Evolutionary conservation across 495 filamentous ascomycete genomes (phyloP), one percentile per base, ranked within the genome.

Genomic region (Aspergillus nanangensis): DNA sequence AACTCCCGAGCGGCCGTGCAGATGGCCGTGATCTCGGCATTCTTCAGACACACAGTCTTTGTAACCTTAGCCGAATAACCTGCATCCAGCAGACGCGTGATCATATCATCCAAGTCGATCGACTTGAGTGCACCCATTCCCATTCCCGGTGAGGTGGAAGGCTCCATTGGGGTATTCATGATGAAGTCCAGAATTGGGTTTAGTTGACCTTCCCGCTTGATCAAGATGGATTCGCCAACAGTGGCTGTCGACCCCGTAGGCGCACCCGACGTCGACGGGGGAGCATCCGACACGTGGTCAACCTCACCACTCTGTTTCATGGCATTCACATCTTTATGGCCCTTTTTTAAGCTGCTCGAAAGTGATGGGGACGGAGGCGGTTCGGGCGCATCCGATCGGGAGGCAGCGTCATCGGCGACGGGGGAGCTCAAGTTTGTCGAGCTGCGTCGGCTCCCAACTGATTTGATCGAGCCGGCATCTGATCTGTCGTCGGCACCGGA

Each of bases 11-110:
- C 88, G 10, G 87, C 86, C 25, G 81, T 77, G 64, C 94, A 97
- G 46, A 99, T 90, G 20, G 91, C 90, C 29, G 79, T 84, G 45
- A 99, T 97, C 63, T 99, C 93, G 17, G 91, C 93, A 65, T 97
- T 97, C 77, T 95, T 96, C 38, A 99, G 68, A 53, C 90, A 96
- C 3, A 97, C 90, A 15, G 89, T 87, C 72, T 99, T 99, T 39
- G 93, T 96, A 53, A 96, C 87, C 63, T 97, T 97, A 36, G 90
- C 87, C 24, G 93, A 88, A 60, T 99, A 97, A 17, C 83, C 93
- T 19, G 93, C 93, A 66, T 97, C 93, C 27, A 97, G 74, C 15
- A 99, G 82, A 27, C 93, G 84, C 50, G 86, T 85, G 57, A 99
- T 99, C 79, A 95, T 96, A 59, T 97, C 93, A 58, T 99, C 93